Base-by-base conservation (phyloP, 345 rosid species). In the Eucalyptus cladocalyx region DNA sequence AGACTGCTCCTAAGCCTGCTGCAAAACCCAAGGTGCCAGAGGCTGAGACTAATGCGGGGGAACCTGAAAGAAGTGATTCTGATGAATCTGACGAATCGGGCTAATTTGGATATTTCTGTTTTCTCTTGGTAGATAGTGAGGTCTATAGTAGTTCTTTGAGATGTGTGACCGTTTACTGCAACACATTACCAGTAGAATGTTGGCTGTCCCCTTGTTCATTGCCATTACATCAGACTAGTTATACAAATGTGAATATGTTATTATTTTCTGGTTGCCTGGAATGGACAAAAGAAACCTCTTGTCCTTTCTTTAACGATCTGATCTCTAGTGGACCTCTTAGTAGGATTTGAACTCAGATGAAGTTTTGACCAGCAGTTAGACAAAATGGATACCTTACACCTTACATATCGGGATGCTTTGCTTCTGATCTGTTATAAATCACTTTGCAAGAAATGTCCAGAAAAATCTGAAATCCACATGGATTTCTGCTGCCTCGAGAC, bases 71-170 rank as follows among this genome's bases (percentile, higher is more conserved):
- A 91, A 95, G 97, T 26, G 99, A 97, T 76, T 94, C 99, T n/a
- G 99, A 98, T 87, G 99, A 96, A 49, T 94, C 99, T 17, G 99
- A 98, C 26, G 99, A 97, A 89, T 97, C 99, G 26, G 90, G 93
- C 88, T 97, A 92, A 94, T 30, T 45, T 51, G 49, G 26, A 30
- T 60, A 37, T 76, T 19, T 76, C 83, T 76, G 83, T 37, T 37
- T 40, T 76, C 47, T 76, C 47, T 76, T 40, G 37, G 67, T 23
- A 37, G 80, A 86, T 37, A 11, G 28, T 37, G 45, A 76, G 81
- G 47, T 76, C 47, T 47, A 40, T 17, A 18, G 28, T 86, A 86
- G 58, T 86, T 49, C 60, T 50, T 7, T 30, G 26, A 50, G 24
- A 26, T 42, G 58, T 30, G 60, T 24, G 53, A 26, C 87, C 8